Percentiles rank a stretch among this genome's conserved stretches.
Evolutionary conservation across 306 rosid species (phyloP).

Genomic region (Luffa aegyptiaca): DNA sequence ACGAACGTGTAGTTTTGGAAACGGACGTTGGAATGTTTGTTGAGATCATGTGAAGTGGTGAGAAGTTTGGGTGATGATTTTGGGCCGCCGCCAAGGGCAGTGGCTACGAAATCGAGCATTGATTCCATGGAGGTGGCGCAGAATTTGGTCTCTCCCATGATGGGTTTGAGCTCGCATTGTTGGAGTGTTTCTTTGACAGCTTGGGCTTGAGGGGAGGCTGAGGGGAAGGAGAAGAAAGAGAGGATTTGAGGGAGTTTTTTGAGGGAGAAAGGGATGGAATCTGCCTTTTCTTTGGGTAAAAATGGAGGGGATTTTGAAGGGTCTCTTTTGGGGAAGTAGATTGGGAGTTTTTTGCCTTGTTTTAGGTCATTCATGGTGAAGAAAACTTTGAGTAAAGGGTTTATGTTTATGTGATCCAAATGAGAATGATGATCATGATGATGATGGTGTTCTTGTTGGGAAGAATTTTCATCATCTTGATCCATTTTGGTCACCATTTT

Average conservation of each 20-base stretch:
- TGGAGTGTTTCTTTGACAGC: slow-evolving; percentile 52
- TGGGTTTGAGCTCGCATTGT: slow-evolving; percentile 51
- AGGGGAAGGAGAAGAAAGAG: slow-evolving; percentile 32
- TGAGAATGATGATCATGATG: neutral
- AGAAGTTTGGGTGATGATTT: slow-evolving; percentile 17
- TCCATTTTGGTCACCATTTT: neutral
- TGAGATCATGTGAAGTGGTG: slow-evolving; percentile 29
- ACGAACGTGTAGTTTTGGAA: slow-evolving; percentile 60
- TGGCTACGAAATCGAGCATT: slow-evolving; percentile 40
- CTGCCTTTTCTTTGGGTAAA: slow-evolving; percentile 34
- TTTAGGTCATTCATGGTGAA: slow-evolving; percentile 47
- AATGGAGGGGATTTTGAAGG: slow-evolving; percentile 46
- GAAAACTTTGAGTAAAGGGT: slow-evolving; percentile 45
- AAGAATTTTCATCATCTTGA: neutral
- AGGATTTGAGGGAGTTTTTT: slow-evolving; percentile 41
- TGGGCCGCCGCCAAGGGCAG: slow-evolving; percentile 19
- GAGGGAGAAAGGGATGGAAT: slow-evolving; percentile 51
- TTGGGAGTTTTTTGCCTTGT: slow-evolving; percentile 40
- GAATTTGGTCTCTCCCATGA: slow-evolving; percentile 53
- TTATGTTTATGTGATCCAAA: neutral
- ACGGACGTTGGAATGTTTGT: slow-evolving; percentile 27
- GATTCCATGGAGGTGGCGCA: slow-evolving; percentile 78
- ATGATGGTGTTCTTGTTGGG: neutral
- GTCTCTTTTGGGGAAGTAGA: slow-evolving; percentile 58
- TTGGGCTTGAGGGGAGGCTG: slow-evolving; percentile 49